Conservation (phyloP, 345 rosid genomes). For the Turritis glabra region DNA sequence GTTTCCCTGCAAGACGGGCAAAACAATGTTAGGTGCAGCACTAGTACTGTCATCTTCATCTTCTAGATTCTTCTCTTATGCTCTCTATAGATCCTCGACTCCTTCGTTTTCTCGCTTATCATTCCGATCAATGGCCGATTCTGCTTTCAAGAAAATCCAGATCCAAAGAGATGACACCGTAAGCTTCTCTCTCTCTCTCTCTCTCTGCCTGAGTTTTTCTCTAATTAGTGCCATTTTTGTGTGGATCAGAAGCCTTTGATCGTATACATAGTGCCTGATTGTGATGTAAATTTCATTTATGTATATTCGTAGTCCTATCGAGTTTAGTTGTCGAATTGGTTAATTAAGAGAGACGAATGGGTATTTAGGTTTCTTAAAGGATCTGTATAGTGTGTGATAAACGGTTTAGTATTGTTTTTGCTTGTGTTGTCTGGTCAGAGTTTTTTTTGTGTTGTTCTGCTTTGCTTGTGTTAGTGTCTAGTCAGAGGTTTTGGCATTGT, state of each 20-base stretch:
- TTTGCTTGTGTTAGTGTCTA: too few species aligned
- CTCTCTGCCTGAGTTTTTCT: background rate
- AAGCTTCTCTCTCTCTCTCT: constrained; percentile 26
- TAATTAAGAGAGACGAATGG: too few species aligned
- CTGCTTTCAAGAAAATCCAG: constrained; percentile 74
- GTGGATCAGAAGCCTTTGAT: background rate
- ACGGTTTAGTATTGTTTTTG: too few species aligned
- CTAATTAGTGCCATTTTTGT: background rate
- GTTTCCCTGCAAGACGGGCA: background rate
- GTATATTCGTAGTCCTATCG: too few species aligned
- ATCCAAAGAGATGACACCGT: constrained; percentile 86
- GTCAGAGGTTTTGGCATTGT: too few species aligned
- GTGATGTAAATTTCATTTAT: too few species aligned
- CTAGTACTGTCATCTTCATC: constrained; percentile 28
- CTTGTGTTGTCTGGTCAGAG: too few species aligned
- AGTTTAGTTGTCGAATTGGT: background rate
- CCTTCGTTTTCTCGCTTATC: constrained; percentile 39
- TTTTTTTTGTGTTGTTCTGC: too few species aligned
- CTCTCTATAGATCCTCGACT: constrained; percentile 23
- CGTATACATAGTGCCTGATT: background rate
- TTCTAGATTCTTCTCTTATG: constrained; percentile 43
- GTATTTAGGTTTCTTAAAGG: too few species aligned
- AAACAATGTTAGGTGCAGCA: constrained; percentile 39
- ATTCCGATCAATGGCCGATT: constrained; percentile 74
- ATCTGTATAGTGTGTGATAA: too few species aligned